Conservation (phyloP, 305 asterid species). For the Caryopteris hybrid region DNA sequence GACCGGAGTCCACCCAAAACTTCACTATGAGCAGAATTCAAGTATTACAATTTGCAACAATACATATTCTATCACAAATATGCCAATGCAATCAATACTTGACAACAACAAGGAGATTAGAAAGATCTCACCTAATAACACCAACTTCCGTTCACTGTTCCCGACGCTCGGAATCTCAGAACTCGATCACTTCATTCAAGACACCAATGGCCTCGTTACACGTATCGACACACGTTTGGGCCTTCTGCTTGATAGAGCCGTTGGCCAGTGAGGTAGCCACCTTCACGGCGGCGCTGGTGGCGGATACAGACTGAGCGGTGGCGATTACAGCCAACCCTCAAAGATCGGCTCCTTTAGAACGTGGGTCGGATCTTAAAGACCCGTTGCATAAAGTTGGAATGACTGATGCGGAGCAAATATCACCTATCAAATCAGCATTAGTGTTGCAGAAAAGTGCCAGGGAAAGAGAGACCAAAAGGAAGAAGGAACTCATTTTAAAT, state of each 20-base stretch:
- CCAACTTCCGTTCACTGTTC: too few species aligned
- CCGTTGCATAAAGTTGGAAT: constrained; percentile 3
- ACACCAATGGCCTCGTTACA: not conserved
- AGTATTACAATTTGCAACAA: too few species aligned
- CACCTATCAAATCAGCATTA: constrained; percentile 8
- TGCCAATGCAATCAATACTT: too few species aligned
- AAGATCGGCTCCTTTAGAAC: constrained; percentile 5
- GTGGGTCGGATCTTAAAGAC: constrained; percentile 22
- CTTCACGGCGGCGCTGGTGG: not conserved
- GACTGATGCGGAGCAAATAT: constrained; percentile 11
- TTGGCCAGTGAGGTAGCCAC: constrained; percentile 1
- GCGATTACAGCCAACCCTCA: not conserved
- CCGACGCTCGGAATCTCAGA: too few species aligned
- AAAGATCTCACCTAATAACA: too few species aligned
- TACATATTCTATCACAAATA: too few species aligned
- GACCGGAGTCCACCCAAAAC: too few species aligned
- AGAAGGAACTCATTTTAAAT: not conserved
- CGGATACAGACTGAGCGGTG: not conserved
- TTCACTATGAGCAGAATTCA: too few species aligned
- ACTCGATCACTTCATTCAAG: too few species aligned
- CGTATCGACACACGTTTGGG: constrained; percentile 16
- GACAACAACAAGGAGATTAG: too few species aligned
- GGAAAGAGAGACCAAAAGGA: not conserved
- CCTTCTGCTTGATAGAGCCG: not conserved
- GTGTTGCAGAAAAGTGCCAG: not conserved